Base-by-base conservation (phyloP, 495 filamentous ascomycete species). In the Neurospora sp. region DNA sequence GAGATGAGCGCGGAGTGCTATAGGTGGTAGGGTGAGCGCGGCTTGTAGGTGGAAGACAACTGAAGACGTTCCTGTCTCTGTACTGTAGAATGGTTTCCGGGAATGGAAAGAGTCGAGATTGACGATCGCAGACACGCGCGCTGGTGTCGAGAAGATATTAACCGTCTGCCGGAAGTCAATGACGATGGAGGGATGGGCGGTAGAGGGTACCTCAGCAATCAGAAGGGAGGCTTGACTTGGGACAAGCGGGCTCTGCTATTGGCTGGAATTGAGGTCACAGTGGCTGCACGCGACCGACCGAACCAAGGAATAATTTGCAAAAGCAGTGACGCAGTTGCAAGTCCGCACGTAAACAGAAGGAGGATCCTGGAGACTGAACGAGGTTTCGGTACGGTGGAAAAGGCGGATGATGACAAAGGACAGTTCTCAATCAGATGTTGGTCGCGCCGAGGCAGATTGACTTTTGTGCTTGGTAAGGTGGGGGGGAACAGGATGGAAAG, bases 191-290 rank as follows among this genome's bases (percentile, higher is more conserved):
- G 53, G 27, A 35, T 65, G 53, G 53, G 53, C 53, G 53, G 53
- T 65, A 65, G 53, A 65, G 11, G 27, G 53, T 65, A 65, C 53
- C 53, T 65, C 53, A 31, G 53, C 53, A 65, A 35, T 35, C 53
- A 65, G 27, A 9, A 65, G 53, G 53, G 27, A 65, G 53, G 53
- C 53, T 65, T 14, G 53, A 65, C 53, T 65, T 31, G 22, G 27
- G 53, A 16, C 53, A 65, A 18, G 53, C 27, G 53, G 53, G 53
- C 27, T 6, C 53, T 72, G 71, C 70, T 41, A 53, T 73, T 16
- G 44, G 69, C 27, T 70, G 39, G 59, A 61, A 68, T 70, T 77
- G 75, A 78, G 75, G 76, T 77, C 76, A 79, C 73, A 72, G 72
- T 76, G 76, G 76, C 73, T 79, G 75, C 71, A 74, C 37, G 42